Evolutionary conservation across 768 basidiomycete species (phyloP).

Genomic region (Termitomyces eurrhizus): DNA sequence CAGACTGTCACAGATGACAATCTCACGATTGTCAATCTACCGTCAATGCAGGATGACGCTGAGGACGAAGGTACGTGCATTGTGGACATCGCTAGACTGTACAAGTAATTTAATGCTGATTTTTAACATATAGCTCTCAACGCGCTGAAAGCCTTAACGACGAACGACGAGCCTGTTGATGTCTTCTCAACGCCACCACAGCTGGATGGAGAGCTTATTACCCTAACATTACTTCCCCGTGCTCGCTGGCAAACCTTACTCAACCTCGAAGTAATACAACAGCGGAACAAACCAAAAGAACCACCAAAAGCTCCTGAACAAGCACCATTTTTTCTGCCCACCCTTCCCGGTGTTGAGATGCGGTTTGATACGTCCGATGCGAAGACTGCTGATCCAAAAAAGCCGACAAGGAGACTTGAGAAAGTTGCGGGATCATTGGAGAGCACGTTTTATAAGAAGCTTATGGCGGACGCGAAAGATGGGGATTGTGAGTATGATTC

Average conservation of each 20-base stretch:
- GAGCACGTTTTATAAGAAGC: constrained; percentile 68
- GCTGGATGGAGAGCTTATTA: constrained; percentile 87
- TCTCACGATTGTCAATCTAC: constrained; percentile 64
- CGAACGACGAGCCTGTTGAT: constrained; percentile 59
- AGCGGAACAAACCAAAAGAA: constrained; percentile 96
- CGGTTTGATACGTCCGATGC: constrained; percentile 62
- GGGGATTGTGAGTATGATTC: constrained; percentile 62
- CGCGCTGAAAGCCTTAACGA: constrained; percentile 59
- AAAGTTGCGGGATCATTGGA: constrained; percentile 47
- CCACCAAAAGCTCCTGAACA: constrained; percentile 92
- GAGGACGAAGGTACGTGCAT: constrained; percentile 70
- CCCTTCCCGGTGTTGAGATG: constrained; percentile 81
- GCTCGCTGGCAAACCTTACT: constrained; percentile 96
- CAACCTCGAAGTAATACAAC: constrained; percentile 94
- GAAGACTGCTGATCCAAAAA: constrained; percentile 34
- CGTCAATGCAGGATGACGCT: constrained; percentile 76
- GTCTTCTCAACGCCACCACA: constrained; percentile 86
- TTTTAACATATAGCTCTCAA: constrained; percentile 50
- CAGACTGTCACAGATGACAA: constrained; percentile 77
- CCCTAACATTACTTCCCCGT: constrained; percentile 87
- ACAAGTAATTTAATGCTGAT: constrained; percentile 1
- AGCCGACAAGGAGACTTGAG: constrained; percentile 49
- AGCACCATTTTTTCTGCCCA: constrained; percentile 96
- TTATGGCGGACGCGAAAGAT: constrained; percentile 50
- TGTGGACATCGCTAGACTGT: background rate